Evolutionary conservation across 2,329 filamentous ascomycete species (phyloP).

Genomic region (Coniochaeta sp.): DNA sequence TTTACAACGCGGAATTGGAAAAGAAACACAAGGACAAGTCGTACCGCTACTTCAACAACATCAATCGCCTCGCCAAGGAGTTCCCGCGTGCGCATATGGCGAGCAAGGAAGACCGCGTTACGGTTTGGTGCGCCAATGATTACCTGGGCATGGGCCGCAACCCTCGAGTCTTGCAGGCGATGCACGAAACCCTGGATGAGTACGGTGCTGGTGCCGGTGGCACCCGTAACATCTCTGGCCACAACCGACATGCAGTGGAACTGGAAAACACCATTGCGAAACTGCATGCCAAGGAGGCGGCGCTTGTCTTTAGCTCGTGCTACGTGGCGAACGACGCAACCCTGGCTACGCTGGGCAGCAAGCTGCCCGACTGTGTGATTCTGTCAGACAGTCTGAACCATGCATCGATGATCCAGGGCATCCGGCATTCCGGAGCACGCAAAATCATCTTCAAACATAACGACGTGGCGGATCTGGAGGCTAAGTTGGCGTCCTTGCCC

Average conservation of each 20-base stretch:
- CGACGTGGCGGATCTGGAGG: conserved; percentile 85
- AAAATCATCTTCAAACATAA: conserved; percentile 99
- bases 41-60: conserved; percentile 99
- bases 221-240: conserved; percentile 94
- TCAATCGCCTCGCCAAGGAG: conserved; percentile 94
- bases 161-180: conserved; percentile 73
- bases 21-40: conserved; percentile 99
- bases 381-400: conserved; percentile 97
- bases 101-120: conserved; percentile 74
- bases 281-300: conserved; percentile 84
- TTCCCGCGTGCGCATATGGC: conserved; percentile 94
- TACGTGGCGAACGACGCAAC: conserved; percentile 98
- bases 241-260: conserved; percentile 88
- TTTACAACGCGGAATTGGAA: conserved; percentile 82
- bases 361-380: conserved; percentile 93
- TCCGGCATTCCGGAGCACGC: conserved; percentile 91
- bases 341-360: conserved; percentile 91
- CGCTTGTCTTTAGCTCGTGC: conserved; percentile 93
- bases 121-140: conserved; percentile 98
- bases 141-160: conserved; percentile 98
- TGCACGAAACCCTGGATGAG: conserved; percentile 91
- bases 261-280: conserved; percentile 78
- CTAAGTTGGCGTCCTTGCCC: conserved; percentile 82
- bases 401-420: conserved; percentile 98
- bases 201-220: conserved; percentile 95